phyloP scores from a whole-genome alignment of 768 basidiomycete species.

The Naganishia vishniacii region DNA sequence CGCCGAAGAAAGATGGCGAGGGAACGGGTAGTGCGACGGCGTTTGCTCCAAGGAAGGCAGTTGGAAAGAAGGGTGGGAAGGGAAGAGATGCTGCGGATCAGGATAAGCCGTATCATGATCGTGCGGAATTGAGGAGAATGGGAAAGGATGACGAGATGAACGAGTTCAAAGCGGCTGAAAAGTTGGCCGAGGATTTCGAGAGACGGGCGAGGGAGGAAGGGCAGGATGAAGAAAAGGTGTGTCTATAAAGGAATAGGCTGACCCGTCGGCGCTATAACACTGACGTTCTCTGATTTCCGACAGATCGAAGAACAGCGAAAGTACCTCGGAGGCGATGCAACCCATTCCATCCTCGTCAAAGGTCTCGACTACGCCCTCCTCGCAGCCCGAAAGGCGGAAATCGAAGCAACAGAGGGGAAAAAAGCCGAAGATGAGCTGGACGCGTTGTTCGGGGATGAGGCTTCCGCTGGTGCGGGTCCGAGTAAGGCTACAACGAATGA shows the following conservation, averaged over 20 bases:
- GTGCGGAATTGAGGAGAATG: constrained; percentile 44
- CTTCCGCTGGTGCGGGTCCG: constrained; percentile 7
- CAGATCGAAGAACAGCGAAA: constrained; percentile 68
- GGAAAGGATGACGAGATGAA: constrained; percentile 42
- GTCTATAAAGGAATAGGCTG: background rate
- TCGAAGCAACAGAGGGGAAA: constrained; percentile 50
- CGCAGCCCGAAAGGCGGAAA: constrained; percentile 71
- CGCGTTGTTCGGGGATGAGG: constrained; percentile 57
- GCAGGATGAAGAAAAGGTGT: constrained; percentile 60
- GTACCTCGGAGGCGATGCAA: constrained; percentile 76
- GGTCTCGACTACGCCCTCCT: constrained; percentile 75
- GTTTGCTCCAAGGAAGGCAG: constrained; percentile 37
- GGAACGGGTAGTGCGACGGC: constrained; percentile 18
- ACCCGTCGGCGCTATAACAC: background rate
- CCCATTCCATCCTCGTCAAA: constrained; percentile 81
- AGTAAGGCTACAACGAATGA: background rate
- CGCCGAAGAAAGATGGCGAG: constrained; percentile 20
- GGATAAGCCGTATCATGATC: constrained; percentile 44
- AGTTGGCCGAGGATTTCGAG: constrained; percentile 72
- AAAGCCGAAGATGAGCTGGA: constrained; percentile 73
- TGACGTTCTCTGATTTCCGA: background rate
- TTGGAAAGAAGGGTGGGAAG: constrained; percentile 35
- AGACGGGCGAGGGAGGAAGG: constrained; percentile 55
- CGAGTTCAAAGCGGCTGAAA: constrained; percentile 10
- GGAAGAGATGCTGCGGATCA: constrained; percentile 42